Evolutionary conservation across 768 basidiomycete genomes (phyloP).

Genomic region (Chalciporus pseudorubinellus): DNA sequence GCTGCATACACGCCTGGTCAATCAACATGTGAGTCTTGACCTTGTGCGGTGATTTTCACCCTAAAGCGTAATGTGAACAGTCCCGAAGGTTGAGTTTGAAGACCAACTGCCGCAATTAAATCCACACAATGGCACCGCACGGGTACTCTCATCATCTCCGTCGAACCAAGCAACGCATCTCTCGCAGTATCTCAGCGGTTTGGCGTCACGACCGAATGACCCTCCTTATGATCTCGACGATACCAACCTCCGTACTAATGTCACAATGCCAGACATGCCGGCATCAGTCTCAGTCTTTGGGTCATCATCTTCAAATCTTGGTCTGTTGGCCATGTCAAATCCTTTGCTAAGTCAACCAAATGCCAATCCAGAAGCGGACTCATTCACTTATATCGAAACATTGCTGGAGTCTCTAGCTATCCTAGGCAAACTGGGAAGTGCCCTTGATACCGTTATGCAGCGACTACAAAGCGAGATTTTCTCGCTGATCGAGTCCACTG

Average conservation of each 20-base stretch:
- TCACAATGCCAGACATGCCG: constrained; percentile 20
- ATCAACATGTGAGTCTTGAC: constrained; percentile 55
- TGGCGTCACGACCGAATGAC: constrained; percentile 74
- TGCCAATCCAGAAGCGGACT: constrained; percentile 85
- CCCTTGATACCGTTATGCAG: constrained; percentile 80
- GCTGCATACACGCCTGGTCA: constrained; percentile 79
- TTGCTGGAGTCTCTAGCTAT: constrained; percentile 91
- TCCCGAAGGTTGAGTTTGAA: constrained; percentile 66
- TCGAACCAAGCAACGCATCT: constrained; percentile 50
- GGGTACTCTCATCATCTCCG: constrained; percentile 36
- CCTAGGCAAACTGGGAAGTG: constrained; percentile 81
- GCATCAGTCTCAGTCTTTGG: constrained; percentile 17
- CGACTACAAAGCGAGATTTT: constrained; percentile 83
- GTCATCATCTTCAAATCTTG: constrained; percentile 28
- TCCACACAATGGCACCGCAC: constrained; percentile 18
- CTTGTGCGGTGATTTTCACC: constrained; percentile 1
- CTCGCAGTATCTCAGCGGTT: constrained; percentile 58
- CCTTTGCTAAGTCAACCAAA: constrained; percentile 22
- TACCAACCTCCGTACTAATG: constrained; percentile 27
- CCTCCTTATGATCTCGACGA: constrained; percentile 65
- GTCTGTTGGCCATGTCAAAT: constrained; percentile 15
- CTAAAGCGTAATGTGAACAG: constrained; percentile 36
- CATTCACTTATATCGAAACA: constrained; percentile 90
- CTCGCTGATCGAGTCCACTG: constrained; percentile 76
- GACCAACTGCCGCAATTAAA: constrained; percentile 36